Conservation (phyloP, 1,139 yeast genomes). For the Suhomyces yuchorum region DNA sequence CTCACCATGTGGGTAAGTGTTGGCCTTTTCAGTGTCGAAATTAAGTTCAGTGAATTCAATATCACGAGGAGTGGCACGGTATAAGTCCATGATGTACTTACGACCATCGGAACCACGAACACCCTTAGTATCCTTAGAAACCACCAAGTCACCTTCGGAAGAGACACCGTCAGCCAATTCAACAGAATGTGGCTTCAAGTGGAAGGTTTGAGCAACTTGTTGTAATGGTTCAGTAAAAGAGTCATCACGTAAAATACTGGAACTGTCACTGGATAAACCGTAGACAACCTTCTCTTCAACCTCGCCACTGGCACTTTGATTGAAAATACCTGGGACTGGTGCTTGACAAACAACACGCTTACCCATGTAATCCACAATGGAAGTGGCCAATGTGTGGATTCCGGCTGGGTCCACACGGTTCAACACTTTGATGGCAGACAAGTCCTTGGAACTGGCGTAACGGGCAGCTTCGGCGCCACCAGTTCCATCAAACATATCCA, state of each 20-base stretch:
- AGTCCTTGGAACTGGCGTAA: slow-evolving; percentile 77
- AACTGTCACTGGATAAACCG: slow-evolving; percentile 70
- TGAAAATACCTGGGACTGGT: slow-evolving; percentile 95
- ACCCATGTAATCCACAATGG: slow-evolving; percentile 88
- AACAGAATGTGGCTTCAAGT: slow-evolving; percentile 69
- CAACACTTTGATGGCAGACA: slow-evolving; percentile 68
- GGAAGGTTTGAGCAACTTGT: slow-evolving; percentile 73
- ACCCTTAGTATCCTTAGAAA: slow-evolving; percentile 84
- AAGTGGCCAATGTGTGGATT: slow-evolving; percentile 71
- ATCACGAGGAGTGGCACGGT: slow-evolving; percentile 84
- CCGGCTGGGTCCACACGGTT: slow-evolving; percentile 68
- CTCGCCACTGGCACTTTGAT: slow-evolving; percentile 36
- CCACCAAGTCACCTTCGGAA: slow-evolving; percentile 51
- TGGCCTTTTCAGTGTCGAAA: slow-evolving; percentile 40
- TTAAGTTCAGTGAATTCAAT: slow-evolving; percentile 66
- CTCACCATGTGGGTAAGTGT: slow-evolving; percentile 82
- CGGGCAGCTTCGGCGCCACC: slow-evolving; percentile 91
- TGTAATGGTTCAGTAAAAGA: slow-evolving; percentile 58
- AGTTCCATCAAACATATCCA: slow-evolving; percentile 65
- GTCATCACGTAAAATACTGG: slow-evolving; percentile 48
- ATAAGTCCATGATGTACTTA: slow-evolving; percentile 79
- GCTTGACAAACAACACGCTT: slow-evolving; percentile 88
- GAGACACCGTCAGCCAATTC: slow-evolving; percentile 35
- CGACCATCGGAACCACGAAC: slow-evolving; percentile 84
- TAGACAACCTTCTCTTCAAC: slow-evolving; percentile 59